Base-by-base conservation (phyloP, 164 flowering plant species). In the Akebia trifoliata region DNA sequence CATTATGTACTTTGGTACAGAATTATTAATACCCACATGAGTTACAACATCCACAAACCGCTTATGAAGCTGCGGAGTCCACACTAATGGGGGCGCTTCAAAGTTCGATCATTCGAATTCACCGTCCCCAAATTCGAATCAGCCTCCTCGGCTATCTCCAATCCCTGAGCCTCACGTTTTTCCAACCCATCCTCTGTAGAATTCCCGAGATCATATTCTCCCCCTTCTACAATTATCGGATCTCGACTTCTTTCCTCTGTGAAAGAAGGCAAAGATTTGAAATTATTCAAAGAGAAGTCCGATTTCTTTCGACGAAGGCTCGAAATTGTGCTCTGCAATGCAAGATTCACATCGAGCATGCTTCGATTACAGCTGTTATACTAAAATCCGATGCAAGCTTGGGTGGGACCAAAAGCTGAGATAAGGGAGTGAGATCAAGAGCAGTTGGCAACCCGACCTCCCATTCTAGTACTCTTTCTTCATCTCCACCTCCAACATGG, bases 21-120 rank as follows among this genome's bases (percentile, higher is more conserved):
- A 96, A 68, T 81, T 83, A 61, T 88, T 81, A 18, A 90, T 78
- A 55, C 97, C 99, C 26, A 94, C 58, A 58, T 88, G 96, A 8
- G 72, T 83, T 30, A 94, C 96, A 26, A 85, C 97, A 7, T 94
- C 99, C 29, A 94, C 91, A 53, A 94, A 94, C 25, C 99, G 61
- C 83, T 85, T 87, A 65, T 94, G 99, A 45, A 94, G 77, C 72
- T 84, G 95, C 53, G 99, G 95, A 3, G 97, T 90, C 99, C 99
- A 94, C 24, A 94, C 99, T 43, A 94, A 58, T 39, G 97, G 61
- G 46, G 90, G 65, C 92, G 51, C 59, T 90, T 93, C 53, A 72
- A 62, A 60, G 73, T 56, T 63, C 72, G 58, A 12, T 75, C 83
- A 11, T 24, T 28, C 30, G 70, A 59, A 57, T 66, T 72, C 53